Base-by-base conservation (phyloP, 352 stramenopile genomes). In the Aphanomyces stellatus region DNA sequence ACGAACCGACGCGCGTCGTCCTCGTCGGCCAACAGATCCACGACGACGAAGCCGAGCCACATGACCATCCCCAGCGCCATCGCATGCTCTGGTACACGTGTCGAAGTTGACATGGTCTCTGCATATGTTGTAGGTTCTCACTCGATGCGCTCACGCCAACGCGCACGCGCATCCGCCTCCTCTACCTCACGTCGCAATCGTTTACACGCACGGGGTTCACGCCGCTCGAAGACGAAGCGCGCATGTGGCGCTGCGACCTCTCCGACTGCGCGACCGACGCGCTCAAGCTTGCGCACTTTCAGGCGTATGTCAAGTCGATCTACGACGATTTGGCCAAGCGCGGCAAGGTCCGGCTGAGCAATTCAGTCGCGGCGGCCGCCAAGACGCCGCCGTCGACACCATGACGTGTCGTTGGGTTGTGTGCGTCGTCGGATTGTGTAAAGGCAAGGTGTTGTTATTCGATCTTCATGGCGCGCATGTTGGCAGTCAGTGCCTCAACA, bases 1-100 rank as follows among this genome's bases (percentile, higher is more conserved):
- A 22, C 41, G 30, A 53, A 19, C 2, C 19, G 2, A 7, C 53
- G 8, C 30, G 30, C 11, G n/a, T n/a, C 24, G 30, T 64, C 11
- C 41, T 64, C 25, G 56, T 64, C 24, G 56, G 56, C 2, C 30
- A 46, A 64, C 40, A 64, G 17, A 64, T 64, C 41, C 56, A 51
- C 41, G 33, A 25, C 15, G 56, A 64, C 41, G 56, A 64, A 22
- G 17, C 19, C n/a, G 19, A 15, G 27, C 56, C 56, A 25, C 40
- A 49, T 15, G 25, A n/a, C 6, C 27, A n/a, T 3, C 40, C 8
- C 19, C 41, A 49, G 7, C 56, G 56, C 41, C 40, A 64, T 30
- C 56, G 56, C 41, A 35, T 35, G 8, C 51, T 64, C 24, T 46
- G 30, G 56, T 64, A 59, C 37, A 19, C n/a, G 11, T 46, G 13